phyloP scores from a whole-genome alignment of 2,329 filamentous ascomycete genomes.

The Cladosporium sp. region DNA sequence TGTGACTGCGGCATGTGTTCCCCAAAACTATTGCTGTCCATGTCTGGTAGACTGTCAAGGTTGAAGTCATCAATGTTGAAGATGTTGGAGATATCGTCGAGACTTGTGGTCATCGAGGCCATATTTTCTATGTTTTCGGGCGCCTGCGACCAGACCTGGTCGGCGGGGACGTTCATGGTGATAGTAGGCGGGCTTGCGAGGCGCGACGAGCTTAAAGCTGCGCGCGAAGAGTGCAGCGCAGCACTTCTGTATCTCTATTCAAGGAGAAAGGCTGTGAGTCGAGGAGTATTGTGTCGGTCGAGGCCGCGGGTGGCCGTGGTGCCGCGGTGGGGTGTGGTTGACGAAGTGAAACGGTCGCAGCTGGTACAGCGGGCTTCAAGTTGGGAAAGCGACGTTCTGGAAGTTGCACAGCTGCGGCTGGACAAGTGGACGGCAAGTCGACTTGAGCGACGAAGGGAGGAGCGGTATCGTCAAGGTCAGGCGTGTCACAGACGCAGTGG shows the following conservation, averaged over 20 bases:
- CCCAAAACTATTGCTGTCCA: conserved; percentile 19
- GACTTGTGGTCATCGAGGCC: conserved; percentile 32
- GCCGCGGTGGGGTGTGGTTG: background rate
- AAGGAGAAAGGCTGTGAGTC: background rate
- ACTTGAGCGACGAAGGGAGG: background rate
- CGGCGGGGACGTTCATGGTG: conserved; percentile 25
- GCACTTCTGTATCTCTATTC: background rate
- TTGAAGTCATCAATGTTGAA: conserved; percentile 38
- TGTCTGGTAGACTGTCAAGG: conserved; percentile 24
- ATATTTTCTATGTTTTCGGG: conserved; percentile 38
- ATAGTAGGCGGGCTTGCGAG: background rate
- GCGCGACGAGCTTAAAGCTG: background rate
- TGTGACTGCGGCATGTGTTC: conserved; percentile 21
- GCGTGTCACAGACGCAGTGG: background rate
- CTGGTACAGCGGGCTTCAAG: background rate
- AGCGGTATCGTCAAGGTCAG: background rate
- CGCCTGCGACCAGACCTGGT: conserved; percentile 35
- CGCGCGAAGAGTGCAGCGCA: conserved; percentile 2
- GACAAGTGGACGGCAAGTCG: background rate
- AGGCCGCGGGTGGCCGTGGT: conserved; percentile 12
- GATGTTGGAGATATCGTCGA: conserved; percentile 41
- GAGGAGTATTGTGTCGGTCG: background rate
- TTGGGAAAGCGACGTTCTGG: background rate
- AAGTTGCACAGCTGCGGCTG: background rate
- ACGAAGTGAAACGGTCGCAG: background rate